Evolutionary conservation across 2,329 filamentous ascomycete genomes (phyloP).

Genomic region (Metarhizium brunneum): DNA sequence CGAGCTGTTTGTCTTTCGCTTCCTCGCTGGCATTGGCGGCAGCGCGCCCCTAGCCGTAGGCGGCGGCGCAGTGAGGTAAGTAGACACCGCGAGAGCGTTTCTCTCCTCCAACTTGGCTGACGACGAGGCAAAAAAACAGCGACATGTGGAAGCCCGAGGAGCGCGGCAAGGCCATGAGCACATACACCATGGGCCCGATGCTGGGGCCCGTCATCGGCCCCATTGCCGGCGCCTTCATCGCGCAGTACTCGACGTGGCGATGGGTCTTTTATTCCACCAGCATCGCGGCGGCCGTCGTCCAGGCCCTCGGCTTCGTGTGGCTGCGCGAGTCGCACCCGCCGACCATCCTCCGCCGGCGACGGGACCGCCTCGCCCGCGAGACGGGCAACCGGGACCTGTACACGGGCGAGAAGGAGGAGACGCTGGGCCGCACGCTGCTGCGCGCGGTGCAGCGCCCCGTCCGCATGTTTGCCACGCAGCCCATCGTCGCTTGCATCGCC

Average conservation of each 20-base stretch:
- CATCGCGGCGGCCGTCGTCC: constrained; percentile 15
- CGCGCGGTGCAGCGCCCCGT: constrained; percentile 31
- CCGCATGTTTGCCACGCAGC: constrained; percentile 35
- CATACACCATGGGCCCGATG: constrained; percentile 51
- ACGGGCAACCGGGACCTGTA: constrained; percentile 5
- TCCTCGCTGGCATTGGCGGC: constrained; percentile 33
- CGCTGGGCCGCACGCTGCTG: neutral
- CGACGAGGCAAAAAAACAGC: constrained; percentile 9
- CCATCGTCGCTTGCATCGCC: constrained; percentile 36
- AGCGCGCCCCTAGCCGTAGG: constrained; percentile 10
- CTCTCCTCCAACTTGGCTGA: no score
- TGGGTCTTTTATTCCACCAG: constrained; percentile 27
- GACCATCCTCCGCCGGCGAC: constrained; percentile 11
- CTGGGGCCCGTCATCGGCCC: constrained; percentile 42
- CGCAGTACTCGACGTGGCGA: constrained; percentile 22
- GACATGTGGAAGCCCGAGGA: constrained; percentile 52
- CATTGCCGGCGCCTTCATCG: constrained; percentile 24
- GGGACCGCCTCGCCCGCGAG: constrained; percentile 3
- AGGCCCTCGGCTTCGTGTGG: constrained; percentile 16
- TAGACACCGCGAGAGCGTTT: neutral
- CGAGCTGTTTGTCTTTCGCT: constrained; percentile 36
- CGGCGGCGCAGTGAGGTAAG: constrained; percentile 1
- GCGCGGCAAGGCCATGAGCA: constrained; percentile 52
- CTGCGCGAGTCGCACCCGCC: constrained; percentile 21
- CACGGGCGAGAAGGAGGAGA: neutral